A percentile compares a stretch with the other conserved stretches of the same genome.
Evolutionary conservation across 129 eudicot species (phyloP).

Genomic region (Escallonia herrerae): DNA sequence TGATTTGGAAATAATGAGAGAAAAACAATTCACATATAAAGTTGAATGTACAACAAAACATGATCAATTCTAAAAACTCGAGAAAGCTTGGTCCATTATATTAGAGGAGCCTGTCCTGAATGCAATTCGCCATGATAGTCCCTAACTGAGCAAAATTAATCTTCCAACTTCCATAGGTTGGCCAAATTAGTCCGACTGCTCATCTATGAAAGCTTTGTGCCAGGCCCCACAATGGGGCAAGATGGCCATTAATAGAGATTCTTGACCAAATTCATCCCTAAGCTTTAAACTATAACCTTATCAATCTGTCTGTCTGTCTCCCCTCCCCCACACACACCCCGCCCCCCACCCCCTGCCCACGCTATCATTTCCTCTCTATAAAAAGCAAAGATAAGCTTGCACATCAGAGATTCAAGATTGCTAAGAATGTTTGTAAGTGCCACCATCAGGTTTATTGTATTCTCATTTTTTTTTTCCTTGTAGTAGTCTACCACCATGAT

Average conservation of each 20-base stretch:
- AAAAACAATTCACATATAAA: conserved; percentile 7
- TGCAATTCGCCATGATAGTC: not conserved
- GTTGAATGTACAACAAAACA: not conserved
- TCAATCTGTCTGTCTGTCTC: too few relatives aligned
- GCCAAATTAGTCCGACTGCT: not conserved
- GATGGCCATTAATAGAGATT: not conserved
- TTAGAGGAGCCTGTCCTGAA: conserved; percentile 4
- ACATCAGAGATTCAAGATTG: too few relatives aligned
- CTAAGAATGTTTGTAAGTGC: too few relatives aligned
- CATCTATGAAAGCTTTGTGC: not conserved
- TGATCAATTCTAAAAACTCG: conserved; percentile 3
- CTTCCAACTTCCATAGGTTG: not conserved
- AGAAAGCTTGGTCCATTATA: not conserved
- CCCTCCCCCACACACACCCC: too few relatives aligned
- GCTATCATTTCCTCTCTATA: too few relatives aligned
- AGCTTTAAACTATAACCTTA: not conserved
- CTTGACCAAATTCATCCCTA: not conserved
- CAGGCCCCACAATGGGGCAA: not conserved
- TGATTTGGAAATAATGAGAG: conserved; percentile 16
- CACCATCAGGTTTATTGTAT: too few relatives aligned
- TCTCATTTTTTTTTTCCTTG: too few relatives aligned
- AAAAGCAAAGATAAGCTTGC: too few relatives aligned
- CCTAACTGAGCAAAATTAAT: not conserved
- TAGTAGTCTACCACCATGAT: too few relatives aligned
- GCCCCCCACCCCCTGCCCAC: too few relatives aligned